Percentiles rank a stretch among this genome's conserved stretches.
phyloP scores from a whole-genome alignment of 805 yeast genomes.

The Zygosaccharomyces lentus region DNA sequence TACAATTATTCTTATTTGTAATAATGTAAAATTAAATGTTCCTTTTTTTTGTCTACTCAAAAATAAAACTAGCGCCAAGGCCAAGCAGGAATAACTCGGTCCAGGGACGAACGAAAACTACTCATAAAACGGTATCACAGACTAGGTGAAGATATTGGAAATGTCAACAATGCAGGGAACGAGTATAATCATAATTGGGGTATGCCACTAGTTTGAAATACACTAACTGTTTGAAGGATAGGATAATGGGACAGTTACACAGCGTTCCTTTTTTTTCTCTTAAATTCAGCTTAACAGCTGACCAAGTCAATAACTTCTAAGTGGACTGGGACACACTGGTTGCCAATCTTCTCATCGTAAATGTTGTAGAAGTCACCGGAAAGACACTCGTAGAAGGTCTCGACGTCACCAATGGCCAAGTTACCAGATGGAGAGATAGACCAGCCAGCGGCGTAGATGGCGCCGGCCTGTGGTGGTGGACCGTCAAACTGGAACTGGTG shows the following conservation, averaged over 20 bases:
- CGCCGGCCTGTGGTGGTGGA: conserved; percentile 81
- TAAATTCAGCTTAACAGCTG: conserved; percentile 61
- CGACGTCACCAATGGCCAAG: conserved; percentile 60
- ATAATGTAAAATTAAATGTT: conserved; percentile 1
- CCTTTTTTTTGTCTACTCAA: background rate
- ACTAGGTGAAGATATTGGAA: background rate
- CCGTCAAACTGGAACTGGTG: conserved; percentile 85
- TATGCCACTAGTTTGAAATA: conserved; percentile 9
- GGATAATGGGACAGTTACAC: background rate
- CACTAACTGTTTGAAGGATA: background rate
- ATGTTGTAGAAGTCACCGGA: conserved; percentile 77
- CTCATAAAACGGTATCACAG: background rate
- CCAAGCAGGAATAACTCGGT: background rate
- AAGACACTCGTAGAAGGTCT: conserved; percentile 67
- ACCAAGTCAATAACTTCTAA: conserved; percentile 56
- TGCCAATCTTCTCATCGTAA: conserved; percentile 59
- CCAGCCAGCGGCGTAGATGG: conserved; percentile 71
- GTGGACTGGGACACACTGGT: conserved; percentile 60
- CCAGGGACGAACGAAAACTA: conserved; percentile 5
- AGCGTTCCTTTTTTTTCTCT: conserved; percentile 33
- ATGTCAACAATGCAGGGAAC: conserved; percentile 18
- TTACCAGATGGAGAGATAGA: conserved; percentile 47
- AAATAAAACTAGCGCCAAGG: conserved; percentile 5
- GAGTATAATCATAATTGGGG: conserved; percentile 13
- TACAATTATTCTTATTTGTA: background rate